These are phyloP conservation scores for Suhomyces choctaworum DNA, from an alignment of 1,139 yeast species.

Conservation along the genomic window DNA sequence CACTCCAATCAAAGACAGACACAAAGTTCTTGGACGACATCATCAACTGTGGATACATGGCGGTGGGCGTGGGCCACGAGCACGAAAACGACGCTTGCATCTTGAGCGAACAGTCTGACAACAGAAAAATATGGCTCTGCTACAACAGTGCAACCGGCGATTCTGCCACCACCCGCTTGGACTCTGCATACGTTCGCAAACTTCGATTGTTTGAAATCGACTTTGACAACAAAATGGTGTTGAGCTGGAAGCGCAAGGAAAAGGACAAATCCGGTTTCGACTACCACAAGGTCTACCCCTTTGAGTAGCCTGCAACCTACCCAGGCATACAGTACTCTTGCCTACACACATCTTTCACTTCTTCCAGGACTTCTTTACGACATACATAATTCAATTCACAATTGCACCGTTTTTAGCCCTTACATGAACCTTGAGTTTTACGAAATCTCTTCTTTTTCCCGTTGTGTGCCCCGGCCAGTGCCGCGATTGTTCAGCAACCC, in stretches of 20 bases:
- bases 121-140: slow-evolving; percentile 40
- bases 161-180: slow-evolving; percentile 32
- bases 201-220: slow-evolving; percentile 40
- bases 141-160: slow-evolving; percentile 43
- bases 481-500: no score
- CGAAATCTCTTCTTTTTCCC: no score
- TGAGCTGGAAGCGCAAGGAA: slow-evolving; percentile 45
- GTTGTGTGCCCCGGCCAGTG: no score
- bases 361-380: no score
- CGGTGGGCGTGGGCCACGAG: slow-evolving; percentile 55
- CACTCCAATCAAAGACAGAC: slow-evolving; percentile 36
- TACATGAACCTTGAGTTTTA: no score
- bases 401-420: no score
- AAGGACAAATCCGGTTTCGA: slow-evolving; percentile 31
- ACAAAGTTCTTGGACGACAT: slow-evolving; percentile 38
- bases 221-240: slow-evolving; percentile 25
- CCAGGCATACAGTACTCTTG: no score
- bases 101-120: slow-evolving; percentile 18
- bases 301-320: no score
- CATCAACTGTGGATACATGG: slow-evolving; percentile 40
- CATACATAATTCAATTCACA: no score
- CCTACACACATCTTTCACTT: slow-evolving; percentile 9
- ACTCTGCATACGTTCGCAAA: slow-evolving; percentile 30
- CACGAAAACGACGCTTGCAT: slow-evolving; percentile 57
- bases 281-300: slow-evolving; percentile 31